Conservation (phyloP, 441 rosid species). For the Breynia disticha region DNA sequence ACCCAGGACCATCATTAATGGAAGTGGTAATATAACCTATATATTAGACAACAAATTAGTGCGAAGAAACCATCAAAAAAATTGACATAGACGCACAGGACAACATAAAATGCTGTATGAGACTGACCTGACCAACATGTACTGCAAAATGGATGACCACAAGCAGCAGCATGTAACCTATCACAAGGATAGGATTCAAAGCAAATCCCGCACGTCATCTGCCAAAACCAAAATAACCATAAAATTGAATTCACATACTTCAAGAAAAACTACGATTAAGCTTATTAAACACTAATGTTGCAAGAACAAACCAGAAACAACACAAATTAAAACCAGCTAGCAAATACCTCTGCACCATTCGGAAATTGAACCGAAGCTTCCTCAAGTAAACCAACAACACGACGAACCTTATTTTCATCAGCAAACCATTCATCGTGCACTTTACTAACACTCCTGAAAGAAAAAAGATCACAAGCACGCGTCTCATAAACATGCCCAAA, state of each 20-base stretch:
- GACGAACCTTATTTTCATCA: conserved; percentile 70
- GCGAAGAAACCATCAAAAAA: too few relatives aligned
- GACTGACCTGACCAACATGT: conserved; percentile 80
- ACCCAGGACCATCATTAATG: conserved; percentile 92
- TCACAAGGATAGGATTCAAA: conserved; percentile 54
- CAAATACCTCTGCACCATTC: conserved; percentile 42
- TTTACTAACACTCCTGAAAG: conserved; percentile 71
- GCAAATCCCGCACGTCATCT: conserved; percentile 90
- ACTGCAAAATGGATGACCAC: conserved; percentile 88
- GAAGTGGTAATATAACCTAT: conserved; percentile 70
- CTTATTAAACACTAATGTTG: not conserved
- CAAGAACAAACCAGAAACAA: not conserved
- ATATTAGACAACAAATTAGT: conserved; percentile 6
- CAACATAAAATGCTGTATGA: too few relatives aligned
- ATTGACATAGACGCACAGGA: too few relatives aligned
- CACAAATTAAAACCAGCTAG: conserved; percentile 5
- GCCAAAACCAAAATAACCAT: conserved; percentile 10
- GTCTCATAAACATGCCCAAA: not conserved
- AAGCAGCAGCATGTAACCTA: conserved; percentile 51
- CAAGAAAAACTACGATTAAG: not conserved
- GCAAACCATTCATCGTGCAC: conserved; percentile 97
- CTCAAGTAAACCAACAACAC: conserved; percentile 69
- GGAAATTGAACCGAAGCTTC: conserved; percentile 37
- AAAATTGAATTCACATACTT: conserved; percentile 12
- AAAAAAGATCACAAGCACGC: not conserved